Percentiles rank a stretch among this genome's conserved stretches.
phyloP scores from a whole-genome alignment of 208 protist genomes.

The Trypanosoma rangeli region DNA sequence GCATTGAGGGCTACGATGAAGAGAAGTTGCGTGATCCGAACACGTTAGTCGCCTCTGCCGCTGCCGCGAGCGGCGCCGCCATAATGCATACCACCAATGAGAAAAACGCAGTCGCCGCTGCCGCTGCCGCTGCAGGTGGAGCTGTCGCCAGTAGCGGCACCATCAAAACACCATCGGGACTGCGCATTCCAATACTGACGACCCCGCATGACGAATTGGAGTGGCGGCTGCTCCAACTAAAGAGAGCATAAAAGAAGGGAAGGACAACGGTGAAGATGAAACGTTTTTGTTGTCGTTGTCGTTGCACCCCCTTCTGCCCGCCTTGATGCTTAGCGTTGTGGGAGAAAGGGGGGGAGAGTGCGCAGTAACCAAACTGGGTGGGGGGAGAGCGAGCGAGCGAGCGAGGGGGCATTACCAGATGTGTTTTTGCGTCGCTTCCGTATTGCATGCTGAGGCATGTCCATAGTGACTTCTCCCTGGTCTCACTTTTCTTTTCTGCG shows the following conservation, averaged over 20 bases:
- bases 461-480: not conserved
- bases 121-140: slow-evolving; percentile 12
- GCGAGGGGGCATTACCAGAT: too few species aligned
- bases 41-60: slow-evolving; percentile 59
- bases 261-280: not conserved
- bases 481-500: not conserved
- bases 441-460: not conserved
- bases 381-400: too few species aligned
- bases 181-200: slow-evolving; percentile 49
- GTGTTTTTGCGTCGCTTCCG: not conserved
- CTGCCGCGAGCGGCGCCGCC: slow-evolving; percentile 35
- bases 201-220: slow-evolving; percentile 70
- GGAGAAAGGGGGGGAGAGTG: too few species aligned
- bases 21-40: slow-evolving; percentile 61
- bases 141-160: slow-evolving; percentile 26
- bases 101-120: slow-evolving; percentile 3
- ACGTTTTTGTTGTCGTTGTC: not conserved
- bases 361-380: too few species aligned
- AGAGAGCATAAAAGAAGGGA: slow-evolving; percentile 25
- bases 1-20: slow-evolving; percentile 75
- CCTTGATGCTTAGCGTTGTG: too few species aligned
- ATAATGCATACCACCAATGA: slow-evolving; percentile 8
- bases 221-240: slow-evolving; percentile 62
- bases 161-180: slow-evolving; percentile 60
- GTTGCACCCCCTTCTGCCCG: too few species aligned